phyloP scores from a whole-genome alignment of 768 basidiomycete species.

The Peribolospora baueri region DNA sequence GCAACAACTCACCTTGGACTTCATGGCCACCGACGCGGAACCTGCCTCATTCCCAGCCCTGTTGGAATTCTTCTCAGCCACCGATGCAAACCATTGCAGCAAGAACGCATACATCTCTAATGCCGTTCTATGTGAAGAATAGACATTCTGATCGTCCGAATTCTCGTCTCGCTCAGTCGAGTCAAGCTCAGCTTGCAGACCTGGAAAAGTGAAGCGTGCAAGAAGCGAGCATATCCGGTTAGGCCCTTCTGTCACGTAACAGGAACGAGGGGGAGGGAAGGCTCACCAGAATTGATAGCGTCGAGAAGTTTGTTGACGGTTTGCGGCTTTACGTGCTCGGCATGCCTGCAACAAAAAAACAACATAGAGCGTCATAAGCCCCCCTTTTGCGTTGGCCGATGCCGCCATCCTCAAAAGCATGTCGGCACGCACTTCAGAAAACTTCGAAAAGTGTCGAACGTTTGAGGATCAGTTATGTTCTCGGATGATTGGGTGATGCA shows the following conservation, averaged over 20 bases:
- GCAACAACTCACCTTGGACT: background rate
- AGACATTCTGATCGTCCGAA: constrained; percentile 35
- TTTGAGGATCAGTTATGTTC: constrained; percentile 36
- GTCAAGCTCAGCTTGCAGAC: constrained; percentile 47
- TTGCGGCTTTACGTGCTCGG: constrained; percentile 34
- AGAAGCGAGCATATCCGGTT: too few relatives aligned
- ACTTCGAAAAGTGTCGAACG: constrained; percentile 61
- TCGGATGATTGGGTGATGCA: constrained; percentile 53
- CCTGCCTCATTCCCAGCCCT: constrained; percentile 25
- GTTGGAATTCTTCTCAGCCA: constrained; percentile 50
- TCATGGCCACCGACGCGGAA: background rate
- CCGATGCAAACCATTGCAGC: constrained; percentile 66
- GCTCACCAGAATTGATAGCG: constrained; percentile 42
- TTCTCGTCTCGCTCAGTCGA: constrained; percentile 43
- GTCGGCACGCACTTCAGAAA: constrained; percentile 35
- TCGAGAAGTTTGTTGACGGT: constrained; percentile 71
- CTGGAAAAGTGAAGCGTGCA: background rate
- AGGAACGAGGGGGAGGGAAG: background rate
- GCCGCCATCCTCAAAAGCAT: background rate
- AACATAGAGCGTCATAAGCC: too few relatives aligned
- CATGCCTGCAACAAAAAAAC: constrained; percentile 18
- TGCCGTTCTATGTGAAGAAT: constrained; percentile 39
- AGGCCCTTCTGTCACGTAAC: background rate
- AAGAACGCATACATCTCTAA: constrained; percentile 84
- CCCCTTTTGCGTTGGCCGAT: too few relatives aligned